Base-by-base conservation (phyloP, 192 early-diverging fungal genomes). In the Gigaspora rosea region DNA sequence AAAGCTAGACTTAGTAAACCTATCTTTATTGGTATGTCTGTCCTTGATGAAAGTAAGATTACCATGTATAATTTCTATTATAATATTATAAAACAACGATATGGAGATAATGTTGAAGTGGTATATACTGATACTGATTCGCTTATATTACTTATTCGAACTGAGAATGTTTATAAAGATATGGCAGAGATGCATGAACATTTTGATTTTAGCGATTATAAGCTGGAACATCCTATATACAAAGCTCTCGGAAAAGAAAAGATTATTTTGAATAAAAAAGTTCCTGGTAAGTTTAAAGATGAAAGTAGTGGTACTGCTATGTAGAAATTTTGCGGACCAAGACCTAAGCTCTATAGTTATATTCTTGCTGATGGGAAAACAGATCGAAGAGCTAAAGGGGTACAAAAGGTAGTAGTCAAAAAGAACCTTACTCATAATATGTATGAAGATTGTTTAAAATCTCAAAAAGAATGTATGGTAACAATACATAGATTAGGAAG, bases 401-500 rank as follows among this genome's bases (percentile, higher is more conserved):
- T 63, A 3, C 62, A 63, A 63, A 63, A 63, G 35, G 62, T 63
- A n/a, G 62, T 63, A 63, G 62, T 63, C 12, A 63, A 63, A 35
- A 63, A 63, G 35, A 63, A 63, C 20, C 62, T 63, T 63, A 63
- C 62, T 22, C 20, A 63, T 63, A 4, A 62, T 62, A 62, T 35
- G 59, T 46, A 22, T 35, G 46, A 46, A 1, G 20, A 46, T 50
- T 46, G 67, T n/a, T 69, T 46, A 27, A 46, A 69, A 69, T 47
- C 41, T 3, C 41, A n/a, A 69, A n/a, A 22, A 69, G 67, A 47
- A 50, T 50, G 4, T 1, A 69, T 27, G 11, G 62, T 63, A 63
- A 63, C 62, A 63, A 63, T 63, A 8, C 62, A 63, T 63, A 22
- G 62, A 63, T 63, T 63, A 63, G 62, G 62, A 63, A 63, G 62